Conservation (phyloP, 108 stramenopile species). For the Pinguiococcus pyrenoidosus region DNA sequence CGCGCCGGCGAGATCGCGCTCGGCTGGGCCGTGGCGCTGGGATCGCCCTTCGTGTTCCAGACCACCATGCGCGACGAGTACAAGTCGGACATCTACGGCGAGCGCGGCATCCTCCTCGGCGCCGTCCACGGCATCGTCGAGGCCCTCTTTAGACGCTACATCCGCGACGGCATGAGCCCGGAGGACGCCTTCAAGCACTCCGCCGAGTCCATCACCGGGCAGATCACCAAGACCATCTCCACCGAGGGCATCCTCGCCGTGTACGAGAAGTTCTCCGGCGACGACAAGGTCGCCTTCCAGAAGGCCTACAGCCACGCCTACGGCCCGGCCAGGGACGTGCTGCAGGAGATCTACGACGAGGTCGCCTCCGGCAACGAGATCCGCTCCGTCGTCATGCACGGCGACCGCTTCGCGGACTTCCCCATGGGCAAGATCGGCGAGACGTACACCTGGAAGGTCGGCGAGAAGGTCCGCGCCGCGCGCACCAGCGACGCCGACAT, state of each 20-base stretch:
- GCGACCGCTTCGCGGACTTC: slow-evolving; percentile 67
- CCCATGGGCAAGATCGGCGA: slow-evolving; percentile 96
- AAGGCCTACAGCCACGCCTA: slow-evolving; percentile 87
- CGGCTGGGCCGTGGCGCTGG: slow-evolving; percentile 89
- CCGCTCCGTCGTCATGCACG: slow-evolving; percentile 92
- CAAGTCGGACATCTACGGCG: slow-evolving; percentile 91
- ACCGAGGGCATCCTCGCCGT: slow-evolving; percentile 87
- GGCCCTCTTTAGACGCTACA: slow-evolving; percentile 85
- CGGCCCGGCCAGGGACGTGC: slow-evolving; percentile 87
- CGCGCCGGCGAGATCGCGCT: slow-evolving; percentile 88
- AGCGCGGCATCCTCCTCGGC: slow-evolving; percentile 88
- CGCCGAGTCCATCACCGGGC: slow-evolving; percentile 88
- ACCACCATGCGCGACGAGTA: slow-evolving; percentile 88
- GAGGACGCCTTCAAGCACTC: slow-evolving; percentile 87
- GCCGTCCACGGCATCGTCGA: slow-evolving; percentile 96
- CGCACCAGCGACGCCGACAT: slow-evolving; percentile 90
- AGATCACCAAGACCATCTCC: slow-evolving; percentile 88
- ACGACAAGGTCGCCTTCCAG: slow-evolving; percentile 79
- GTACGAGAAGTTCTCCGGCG: slow-evolving; percentile 62
- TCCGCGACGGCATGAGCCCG: slow-evolving; percentile 81
- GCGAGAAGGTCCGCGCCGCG: slow-evolving; percentile 79
- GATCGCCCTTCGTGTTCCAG: slow-evolving; percentile 94
- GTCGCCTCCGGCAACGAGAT: slow-evolving; percentile 92
- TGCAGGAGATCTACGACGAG: slow-evolving; percentile 97
- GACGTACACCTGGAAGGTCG: slow-evolving; percentile 87